Evolutionary conservation across 805 yeast genomes (phyloP).

Genomic region (Kluyveromyces aestuarii): DNA sequence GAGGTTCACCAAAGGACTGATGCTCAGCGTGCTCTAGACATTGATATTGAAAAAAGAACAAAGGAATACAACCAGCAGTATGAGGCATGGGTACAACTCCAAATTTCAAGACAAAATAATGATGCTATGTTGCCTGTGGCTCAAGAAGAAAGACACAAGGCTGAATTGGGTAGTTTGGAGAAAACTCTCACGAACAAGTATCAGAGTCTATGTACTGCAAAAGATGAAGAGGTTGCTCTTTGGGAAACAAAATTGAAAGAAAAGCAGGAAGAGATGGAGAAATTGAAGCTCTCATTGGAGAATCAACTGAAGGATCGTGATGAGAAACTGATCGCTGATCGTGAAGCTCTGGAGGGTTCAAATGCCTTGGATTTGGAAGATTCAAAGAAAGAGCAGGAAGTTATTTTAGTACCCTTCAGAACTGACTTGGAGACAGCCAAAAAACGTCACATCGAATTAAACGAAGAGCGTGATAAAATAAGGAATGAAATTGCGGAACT

Average conservation of each 20-base stretch:
- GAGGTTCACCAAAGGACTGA: slow-evolving; percentile 65
- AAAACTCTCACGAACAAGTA: slow-evolving; percentile 31
- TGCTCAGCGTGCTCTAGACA: slow-evolving; percentile 54
- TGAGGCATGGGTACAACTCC: slow-evolving; percentile 34
- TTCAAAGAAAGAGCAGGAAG: slow-evolving; percentile 26
- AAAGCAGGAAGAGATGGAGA: slow-evolving; percentile 23
- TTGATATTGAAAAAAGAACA: slow-evolving; percentile 30
- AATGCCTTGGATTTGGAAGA: slow-evolving; percentile 22
- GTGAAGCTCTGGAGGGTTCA: slow-evolving; percentile 20
- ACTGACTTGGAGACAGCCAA: slow-evolving; percentile 35
- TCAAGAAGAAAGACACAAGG: slow-evolving; percentile 39
- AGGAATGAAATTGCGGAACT: slow-evolving; percentile 38
- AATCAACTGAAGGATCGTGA: slow-evolving; percentile 29
- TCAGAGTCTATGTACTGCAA: slow-evolving; percentile 23
- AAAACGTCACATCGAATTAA: slow-evolving; percentile 24
- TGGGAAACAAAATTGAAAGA: slow-evolving; percentile 35
- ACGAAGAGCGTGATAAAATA: slow-evolving; percentile 29
- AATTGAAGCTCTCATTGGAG: slow-evolving; percentile 33
- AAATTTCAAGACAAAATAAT: slow-evolving; percentile 31
- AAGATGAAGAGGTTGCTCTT: slow-evolving; percentile 30
- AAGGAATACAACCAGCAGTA: slow-evolving; percentile 32
- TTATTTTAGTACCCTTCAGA: slow-evolving; percentile 35
- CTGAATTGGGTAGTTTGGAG: slow-evolving; percentile 38
- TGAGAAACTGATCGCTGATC: slow-evolving; percentile 16
- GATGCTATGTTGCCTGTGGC: slow-evolving; percentile 32